phyloP scores from a whole-genome alignment of 2,329 filamentous ascomycete species.

The Acrodontium crateriforme region DNA sequence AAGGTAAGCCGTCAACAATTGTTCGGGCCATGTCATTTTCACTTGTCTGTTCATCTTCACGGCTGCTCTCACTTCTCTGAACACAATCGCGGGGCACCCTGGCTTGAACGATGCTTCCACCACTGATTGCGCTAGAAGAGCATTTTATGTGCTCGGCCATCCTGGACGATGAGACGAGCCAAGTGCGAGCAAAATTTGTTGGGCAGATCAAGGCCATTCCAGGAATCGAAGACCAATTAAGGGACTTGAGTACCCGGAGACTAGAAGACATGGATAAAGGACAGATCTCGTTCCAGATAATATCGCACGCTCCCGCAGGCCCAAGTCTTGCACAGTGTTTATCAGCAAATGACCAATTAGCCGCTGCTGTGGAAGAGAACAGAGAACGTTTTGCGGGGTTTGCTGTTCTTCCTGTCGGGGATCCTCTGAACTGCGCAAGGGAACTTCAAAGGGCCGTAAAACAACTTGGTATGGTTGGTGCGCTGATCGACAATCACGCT shows the following conservation, averaged over 20 bases:
- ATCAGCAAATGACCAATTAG: conserved; percentile 22
- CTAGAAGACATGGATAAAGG: conserved; percentile 21
- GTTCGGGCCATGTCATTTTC: too few relatives aligned
- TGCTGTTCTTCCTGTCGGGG: conserved; percentile 20
- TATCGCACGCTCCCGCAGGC: conserved; percentile 22
- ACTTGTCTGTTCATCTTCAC: too few relatives aligned
- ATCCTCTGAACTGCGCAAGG: conserved; percentile 17
- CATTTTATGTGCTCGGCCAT: too few relatives aligned
- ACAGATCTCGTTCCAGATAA: conserved; percentile 20
- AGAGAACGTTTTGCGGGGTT: conserved; percentile 21
- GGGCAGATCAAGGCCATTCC: conserved; percentile 22
- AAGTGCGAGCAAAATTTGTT: conserved; percentile 18
- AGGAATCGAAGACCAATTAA: conserved; percentile 15
- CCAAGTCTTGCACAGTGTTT: conserved; percentile 14
- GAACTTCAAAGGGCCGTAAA: conserved; percentile 22
- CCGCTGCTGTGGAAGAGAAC: conserved; percentile 15
- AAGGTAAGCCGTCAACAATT: too few relatives aligned
- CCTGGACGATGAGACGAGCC: too few relatives aligned
- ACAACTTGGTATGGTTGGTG: conserved; percentile 21
- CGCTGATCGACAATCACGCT: conserved; percentile 24
- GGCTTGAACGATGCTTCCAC: conserved; percentile 17
- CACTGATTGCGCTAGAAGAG: conserved; percentile 24
- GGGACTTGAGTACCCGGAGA: conserved; percentile 16
- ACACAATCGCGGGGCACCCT: neutral
- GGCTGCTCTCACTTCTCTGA: too few relatives aligned